Conservation (phyloP, 2,329 filamentous ascomycete species). For the Paramyrothecium roridum region DNA sequence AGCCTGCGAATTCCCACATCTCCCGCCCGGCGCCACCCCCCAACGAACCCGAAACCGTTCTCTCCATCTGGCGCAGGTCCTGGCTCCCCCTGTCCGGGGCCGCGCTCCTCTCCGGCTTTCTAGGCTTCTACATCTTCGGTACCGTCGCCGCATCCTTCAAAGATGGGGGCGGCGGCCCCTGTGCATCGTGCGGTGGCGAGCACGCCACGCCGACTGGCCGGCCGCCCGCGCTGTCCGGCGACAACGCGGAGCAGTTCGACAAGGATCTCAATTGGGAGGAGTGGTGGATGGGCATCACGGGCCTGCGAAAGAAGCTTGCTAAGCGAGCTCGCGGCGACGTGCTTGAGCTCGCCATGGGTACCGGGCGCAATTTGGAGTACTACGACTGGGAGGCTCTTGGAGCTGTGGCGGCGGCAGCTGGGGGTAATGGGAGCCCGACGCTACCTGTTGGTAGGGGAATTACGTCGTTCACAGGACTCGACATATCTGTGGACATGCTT, state of each 20-base stretch:
- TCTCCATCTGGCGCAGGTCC: slow-evolving; percentile 32
- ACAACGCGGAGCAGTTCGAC: slow-evolving; percentile 55
- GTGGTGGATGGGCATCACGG: slow-evolving; percentile 52
- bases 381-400: slow-evolving; percentile 52
- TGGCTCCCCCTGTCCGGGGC: slow-evolving; percentile 44
- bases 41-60: slow-evolving; percentile 26
- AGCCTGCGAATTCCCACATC: slow-evolving; percentile 1
- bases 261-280: slow-evolving; percentile 55
- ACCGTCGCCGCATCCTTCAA: slow-evolving; percentile 32
- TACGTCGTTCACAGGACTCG: slow-evolving; percentile 58
- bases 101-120: slow-evolving; percentile 38
- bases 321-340: slow-evolving; percentile 51
- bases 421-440: background rate
- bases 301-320: slow-evolving; percentile 47
- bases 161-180: slow-evolving; percentile 10
- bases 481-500: slow-evolving; percentile 60
- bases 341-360: slow-evolving; percentile 61
- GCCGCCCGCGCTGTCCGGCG: slow-evolving; percentile 40
- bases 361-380: slow-evolving; percentile 57
- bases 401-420: slow-evolving; percentile 9
- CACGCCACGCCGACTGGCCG: slow-evolving; percentile 44
- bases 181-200: slow-evolving; percentile 19
- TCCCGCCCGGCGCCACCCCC: slow-evolving; percentile 14
- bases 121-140: slow-evolving; percentile 45
- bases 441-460: slow-evolving; percentile 24